Conservation (phyloP, 1,284 basidiomycete species). For the Rhodotorula sp. region DNA sequence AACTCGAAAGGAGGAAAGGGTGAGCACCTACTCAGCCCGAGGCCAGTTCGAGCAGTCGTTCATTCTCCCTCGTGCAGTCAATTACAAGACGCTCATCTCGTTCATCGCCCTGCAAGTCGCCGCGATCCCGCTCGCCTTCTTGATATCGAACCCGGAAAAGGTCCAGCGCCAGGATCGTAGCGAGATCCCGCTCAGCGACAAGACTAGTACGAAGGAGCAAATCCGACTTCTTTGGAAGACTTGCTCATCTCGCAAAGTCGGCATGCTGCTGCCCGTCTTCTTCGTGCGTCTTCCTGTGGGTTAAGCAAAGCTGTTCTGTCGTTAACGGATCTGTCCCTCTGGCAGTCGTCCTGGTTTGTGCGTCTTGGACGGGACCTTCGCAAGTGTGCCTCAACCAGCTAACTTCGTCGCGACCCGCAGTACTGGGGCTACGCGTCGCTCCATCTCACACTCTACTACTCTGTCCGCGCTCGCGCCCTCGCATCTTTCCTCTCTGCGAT, state of each 20-base stretch:
- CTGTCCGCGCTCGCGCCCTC: conserved; percentile 17
- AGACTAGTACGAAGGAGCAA: conserved; percentile 4
- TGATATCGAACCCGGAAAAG: conserved; percentile 3
- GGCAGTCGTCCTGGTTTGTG: conserved; percentile 7
- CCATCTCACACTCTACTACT: conserved; percentile 8
- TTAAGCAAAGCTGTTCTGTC: not conserved
- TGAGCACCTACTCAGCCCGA: conserved; percentile 7
- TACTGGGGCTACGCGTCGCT: conserved; percentile 16
- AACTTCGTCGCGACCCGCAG: not conserved
- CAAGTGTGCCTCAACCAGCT: no score
- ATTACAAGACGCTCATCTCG: conserved; percentile 12
- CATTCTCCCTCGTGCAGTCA: not conserved
- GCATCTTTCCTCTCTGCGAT: conserved; percentile 11
- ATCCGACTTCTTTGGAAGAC: conserved; percentile 8
- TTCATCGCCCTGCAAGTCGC: conserved; percentile 14
- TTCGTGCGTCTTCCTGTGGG: not conserved
- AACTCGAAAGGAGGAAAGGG: conserved; percentile 42
- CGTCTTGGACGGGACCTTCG: not conserved
- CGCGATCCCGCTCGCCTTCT: conserved; percentile 12
- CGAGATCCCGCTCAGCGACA: not conserved
- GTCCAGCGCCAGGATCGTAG: conserved; percentile 1
- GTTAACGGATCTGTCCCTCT: not conserved
- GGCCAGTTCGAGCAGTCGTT: conserved; percentile 29
- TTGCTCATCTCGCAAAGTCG: not conserved
- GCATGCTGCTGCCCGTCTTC: conserved; percentile 14